Evolutionary conservation across 192 early-diverging fungal species (phyloP), one percentile per base, ranked within the genome.

Genomic region (Paraglomus brasilianum): DNA sequence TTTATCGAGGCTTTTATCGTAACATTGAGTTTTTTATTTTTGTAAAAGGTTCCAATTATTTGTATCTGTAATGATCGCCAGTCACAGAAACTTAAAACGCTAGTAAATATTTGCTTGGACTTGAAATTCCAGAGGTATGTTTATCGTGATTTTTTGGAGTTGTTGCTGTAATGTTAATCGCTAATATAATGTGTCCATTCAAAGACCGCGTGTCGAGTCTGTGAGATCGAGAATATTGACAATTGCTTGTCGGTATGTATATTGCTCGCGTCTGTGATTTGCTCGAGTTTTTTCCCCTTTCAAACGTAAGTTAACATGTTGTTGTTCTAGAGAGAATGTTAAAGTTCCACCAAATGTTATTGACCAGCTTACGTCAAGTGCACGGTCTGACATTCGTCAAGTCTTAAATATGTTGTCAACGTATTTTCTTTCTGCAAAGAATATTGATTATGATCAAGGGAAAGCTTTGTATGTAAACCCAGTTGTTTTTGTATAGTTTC

Each of bases 1-100:
- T 1, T 77, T 41, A 36, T 43, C 36, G 21, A 22, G 22, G 43
- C 43, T 19, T 51, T 63, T 57, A 0, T 64, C 15, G 44, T 10
- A 50, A 57, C n/a, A 57, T 44, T 17, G 22, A 13, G n/a, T 9
- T 4, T 41, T 30, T 13, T 51, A 46, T 42, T 8, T 8, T 60
- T 46, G 11, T 8, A 41, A 0, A 66, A 88, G 87, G 86, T 96
- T 61, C 97, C 98, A 17, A 93, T 99, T 36, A 97, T 99, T 58
- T 98, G 98, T 79, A 98, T 99, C 56, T 98, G 96, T 77, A 99
- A 99, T 74, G 98, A 99, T 77, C 78, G 90, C 2, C 84, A 85
- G 65, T 90, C 89, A 19, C 82, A 88, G 24, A 99, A 97, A 76
- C 81, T 99, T 22, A 82, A 88, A 46, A 85, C 92, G 5, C 79